Percentiles rank a stretch among this genome's conserved stretches.
Conservation (phyloP, 2,329 filamentous ascomycete species). For the Xylariaceae sp. region DNA sequence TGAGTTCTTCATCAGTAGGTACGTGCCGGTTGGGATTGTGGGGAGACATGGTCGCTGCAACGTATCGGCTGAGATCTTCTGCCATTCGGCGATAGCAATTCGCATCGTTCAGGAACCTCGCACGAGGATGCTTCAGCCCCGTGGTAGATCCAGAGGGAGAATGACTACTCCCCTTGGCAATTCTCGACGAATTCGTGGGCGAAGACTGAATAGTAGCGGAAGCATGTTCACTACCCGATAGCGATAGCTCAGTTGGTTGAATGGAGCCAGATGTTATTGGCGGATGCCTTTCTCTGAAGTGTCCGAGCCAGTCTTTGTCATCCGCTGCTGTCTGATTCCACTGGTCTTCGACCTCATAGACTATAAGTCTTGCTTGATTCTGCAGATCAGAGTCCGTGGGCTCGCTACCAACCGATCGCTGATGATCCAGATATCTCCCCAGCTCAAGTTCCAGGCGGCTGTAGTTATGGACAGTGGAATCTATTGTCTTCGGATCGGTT, state of each 20-base stretch:
- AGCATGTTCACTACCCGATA: conserved; percentile 2
- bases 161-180: background rate
- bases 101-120: conserved; percentile 52
- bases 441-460: conserved; percentile 52
- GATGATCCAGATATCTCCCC: conserved; percentile 45
- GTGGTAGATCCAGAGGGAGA: conserved; percentile 3
- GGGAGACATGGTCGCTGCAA: conserved; percentile 48
- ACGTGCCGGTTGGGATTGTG: conserved; percentile 57
- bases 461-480: conserved; percentile 56
- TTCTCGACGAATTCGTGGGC: background rate
- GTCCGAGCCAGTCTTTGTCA: conserved; percentile 47
- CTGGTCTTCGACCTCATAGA: conserved; percentile 57
- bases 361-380: conserved; percentile 53
- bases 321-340: conserved; percentile 62
- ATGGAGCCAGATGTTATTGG: conserved; percentile 23
- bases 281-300: conserved; percentile 47
- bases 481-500: conserved; percentile 50
- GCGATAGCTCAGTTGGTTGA: conserved; percentile 19
- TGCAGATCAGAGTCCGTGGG: conserved; percentile 52
- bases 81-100: conserved; percentile 56
- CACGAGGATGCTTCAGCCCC: conserved; percentile 27
- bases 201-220: conserved; percentile 7
- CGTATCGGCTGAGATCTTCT: conserved; percentile 49
- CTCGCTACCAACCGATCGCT: conserved; percentile 42
- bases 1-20: conserved; percentile 58